A percentile compares a stretch with the other conserved stretches of the same genome.
Conservation (phyloP, 2,329 filamentous ascomycete species). For the Diaporthe sp. region DNA sequence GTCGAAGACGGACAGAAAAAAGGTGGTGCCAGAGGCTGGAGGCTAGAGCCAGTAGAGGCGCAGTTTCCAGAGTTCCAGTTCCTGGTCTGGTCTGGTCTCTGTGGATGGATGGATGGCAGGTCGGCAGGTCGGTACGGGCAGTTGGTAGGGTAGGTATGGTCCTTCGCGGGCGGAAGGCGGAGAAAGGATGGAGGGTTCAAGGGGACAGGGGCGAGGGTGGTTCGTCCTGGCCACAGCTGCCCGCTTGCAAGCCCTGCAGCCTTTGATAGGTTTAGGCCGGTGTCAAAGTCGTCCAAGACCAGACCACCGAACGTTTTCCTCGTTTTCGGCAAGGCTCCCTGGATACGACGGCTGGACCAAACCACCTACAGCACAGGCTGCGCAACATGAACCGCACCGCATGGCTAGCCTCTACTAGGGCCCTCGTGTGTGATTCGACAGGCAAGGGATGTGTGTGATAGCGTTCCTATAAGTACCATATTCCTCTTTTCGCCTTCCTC, state of each 20-base stretch:
- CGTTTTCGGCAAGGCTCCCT: slow-evolving; percentile 26
- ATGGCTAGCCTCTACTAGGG: background rate
- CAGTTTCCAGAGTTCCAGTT: slow-evolving; percentile 18
- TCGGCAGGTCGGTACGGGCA: background rate
- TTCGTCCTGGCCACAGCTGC: slow-evolving; percentile 27
- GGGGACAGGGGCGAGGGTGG: slow-evolving; percentile 25
- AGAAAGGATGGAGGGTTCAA: slow-evolving; percentile 31
- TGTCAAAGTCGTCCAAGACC: slow-evolving; percentile 27
- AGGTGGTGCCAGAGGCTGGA: slow-evolving; percentile 34
- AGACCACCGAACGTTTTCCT: slow-evolving; percentile 29
- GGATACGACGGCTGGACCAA: slow-evolving; percentile 22
- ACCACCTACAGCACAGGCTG: background rate
- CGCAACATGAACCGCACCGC: background rate
- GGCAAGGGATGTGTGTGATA: slow-evolving; percentile 6
- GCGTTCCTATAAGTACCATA: background rate
- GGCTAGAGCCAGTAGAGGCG: slow-evolving; percentile 30
- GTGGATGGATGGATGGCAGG: slow-evolving; percentile 22
- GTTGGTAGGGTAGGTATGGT: background rate
- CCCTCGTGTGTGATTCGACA: background rate
- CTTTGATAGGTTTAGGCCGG: slow-evolving; percentile 26
- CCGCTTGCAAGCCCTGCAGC: slow-evolving; percentile 29
- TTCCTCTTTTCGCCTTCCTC: background rate
- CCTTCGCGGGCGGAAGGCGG: slow-evolving; percentile 23
- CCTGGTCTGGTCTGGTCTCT: slow-evolving; percentile 18
- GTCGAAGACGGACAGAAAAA: slow-evolving; percentile 34